Percentiles rank a stretch among this genome's conserved stretches.
Conservation (phyloP, 179 eudicot species). For the Spinacia oleracea region DNA sequence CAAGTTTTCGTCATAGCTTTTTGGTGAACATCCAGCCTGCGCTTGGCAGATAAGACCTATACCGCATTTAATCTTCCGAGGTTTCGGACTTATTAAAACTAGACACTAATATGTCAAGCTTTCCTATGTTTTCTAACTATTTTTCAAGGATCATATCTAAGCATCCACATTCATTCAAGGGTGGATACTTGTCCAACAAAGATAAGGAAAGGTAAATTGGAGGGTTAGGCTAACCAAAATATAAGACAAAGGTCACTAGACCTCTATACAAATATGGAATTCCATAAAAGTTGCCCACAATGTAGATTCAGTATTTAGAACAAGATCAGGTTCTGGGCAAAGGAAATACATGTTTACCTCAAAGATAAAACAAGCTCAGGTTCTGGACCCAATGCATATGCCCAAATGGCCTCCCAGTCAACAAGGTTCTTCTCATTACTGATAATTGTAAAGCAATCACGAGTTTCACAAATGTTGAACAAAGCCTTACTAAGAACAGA, state of each 20-base stretch:
- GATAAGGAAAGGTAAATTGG: not conserved
- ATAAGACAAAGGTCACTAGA: not conserved
- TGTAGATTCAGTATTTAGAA: not conserved
- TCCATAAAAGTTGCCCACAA: not conserved
- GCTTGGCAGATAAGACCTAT: not conserved
- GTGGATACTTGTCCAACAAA: not conserved
- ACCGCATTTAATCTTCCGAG: not conserved
- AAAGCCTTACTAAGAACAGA: conserved; percentile 63
- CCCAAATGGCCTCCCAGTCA: conserved; percentile 95
- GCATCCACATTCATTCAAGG: not conserved
- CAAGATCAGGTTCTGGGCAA: no score
- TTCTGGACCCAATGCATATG: conserved; percentile 91
- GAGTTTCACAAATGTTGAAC: conserved; percentile 38
- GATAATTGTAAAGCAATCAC: conserved; percentile 32
- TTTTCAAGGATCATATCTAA: not conserved
- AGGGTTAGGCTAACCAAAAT: not conserved
- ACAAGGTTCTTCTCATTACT: conserved; percentile 30
- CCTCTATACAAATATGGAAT: not conserved
- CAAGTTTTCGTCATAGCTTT: not conserved
- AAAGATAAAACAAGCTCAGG: conserved; percentile 87
- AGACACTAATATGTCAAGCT: not conserved
- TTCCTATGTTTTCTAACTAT: not conserved
- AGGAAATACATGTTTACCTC: conserved; percentile 46
- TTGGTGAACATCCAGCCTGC: conserved; percentile 4
- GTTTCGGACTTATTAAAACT: not conserved